Percentiles rank a stretch among this genome's conserved stretches.
phyloP scores from a whole-genome alignment of 495 filamentous ascomycete species.

The Daldinia vernicosa region DNA sequence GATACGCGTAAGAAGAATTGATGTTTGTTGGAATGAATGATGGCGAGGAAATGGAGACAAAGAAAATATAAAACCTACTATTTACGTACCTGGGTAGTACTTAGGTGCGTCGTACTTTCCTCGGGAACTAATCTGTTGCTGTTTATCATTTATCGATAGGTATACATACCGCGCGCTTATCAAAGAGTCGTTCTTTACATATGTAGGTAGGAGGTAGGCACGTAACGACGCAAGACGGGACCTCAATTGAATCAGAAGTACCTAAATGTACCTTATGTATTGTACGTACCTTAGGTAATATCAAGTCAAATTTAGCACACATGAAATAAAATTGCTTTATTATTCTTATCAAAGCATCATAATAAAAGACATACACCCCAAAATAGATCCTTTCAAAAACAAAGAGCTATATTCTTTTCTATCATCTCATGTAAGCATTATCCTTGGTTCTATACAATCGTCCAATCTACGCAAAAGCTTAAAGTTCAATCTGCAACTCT shows the following conservation, averaged over 20 bases:
- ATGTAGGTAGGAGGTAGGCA: too few species aligned
- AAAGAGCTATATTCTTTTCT: background rate
- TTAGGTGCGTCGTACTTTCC: background rate
- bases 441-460: background rate
- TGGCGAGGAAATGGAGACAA: constrained; percentile 27
- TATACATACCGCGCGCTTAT: constrained; percentile 6
- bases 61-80: constrained; percentile 13
- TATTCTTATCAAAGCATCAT: background rate
- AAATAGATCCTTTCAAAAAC: background rate
- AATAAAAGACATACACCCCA: background rate
- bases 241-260: too few species aligned
- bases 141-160: background rate
- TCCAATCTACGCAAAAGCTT: background rate
- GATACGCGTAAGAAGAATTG: constrained; percentile 7
- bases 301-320: background rate
- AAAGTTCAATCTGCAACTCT: background rate
- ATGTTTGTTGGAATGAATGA: constrained; percentile 33
- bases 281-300: background rate
- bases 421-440: background rate
- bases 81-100: background rate
- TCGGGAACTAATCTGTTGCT: background rate
- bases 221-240: too few species aligned
- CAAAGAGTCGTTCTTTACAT: background rate
- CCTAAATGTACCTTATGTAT: background rate
- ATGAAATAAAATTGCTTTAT: background rate